phyloP scores from a whole-genome alignment of 2,329 filamentous ascomycete genomes.

The Paraphaeosphaeria sporulosa region DNA sequence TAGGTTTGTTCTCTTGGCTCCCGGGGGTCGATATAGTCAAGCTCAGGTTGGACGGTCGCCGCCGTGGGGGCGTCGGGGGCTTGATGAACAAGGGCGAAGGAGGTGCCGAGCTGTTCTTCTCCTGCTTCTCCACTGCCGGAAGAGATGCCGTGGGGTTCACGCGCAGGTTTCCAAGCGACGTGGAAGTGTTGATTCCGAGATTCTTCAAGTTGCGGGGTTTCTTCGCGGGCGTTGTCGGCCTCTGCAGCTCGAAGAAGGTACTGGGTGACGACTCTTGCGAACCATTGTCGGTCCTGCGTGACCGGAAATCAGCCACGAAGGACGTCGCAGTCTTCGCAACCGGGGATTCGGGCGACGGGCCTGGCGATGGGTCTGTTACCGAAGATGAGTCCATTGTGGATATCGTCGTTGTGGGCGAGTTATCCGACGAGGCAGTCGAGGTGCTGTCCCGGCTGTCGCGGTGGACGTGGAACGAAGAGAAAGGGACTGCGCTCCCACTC shows the following conservation, averaged over 20 bases:
- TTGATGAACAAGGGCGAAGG: constrained; percentile 81
- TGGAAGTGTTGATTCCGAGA: constrained; percentile 75
- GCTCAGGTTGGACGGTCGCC: constrained; percentile 80
- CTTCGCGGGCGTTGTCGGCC: constrained; percentile 64
- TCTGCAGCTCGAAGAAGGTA: constrained; percentile 63
- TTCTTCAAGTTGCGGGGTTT: constrained; percentile 85
- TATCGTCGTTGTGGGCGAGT: constrained; percentile 91
- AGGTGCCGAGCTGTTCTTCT: constrained; percentile 65
- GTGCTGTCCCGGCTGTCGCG: constrained; percentile 79
- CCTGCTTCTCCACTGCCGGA: constrained; percentile 57
- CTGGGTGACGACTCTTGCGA: constrained; percentile 53
- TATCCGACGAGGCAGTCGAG: constrained; percentile 89
- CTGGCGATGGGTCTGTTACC: constrained; percentile 88
- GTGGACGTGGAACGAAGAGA: constrained; percentile 60
- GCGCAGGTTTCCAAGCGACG: constrained; percentile 56
- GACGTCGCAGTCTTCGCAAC: constrained; percentile 75
- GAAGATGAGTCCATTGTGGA: constrained; percentile 93
- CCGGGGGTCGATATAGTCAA: constrained; percentile 72
- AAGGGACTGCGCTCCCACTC: constrained; percentile 44
- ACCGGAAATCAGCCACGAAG: constrained; percentile 66
- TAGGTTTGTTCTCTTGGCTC: constrained; percentile 66
- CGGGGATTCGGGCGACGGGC: constrained; percentile 88
- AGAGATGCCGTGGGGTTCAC: constrained; percentile 58
- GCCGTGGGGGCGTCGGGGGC: constrained; percentile 71
- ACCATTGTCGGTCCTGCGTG: constrained; percentile 39